A percentile compares a stretch with the other conserved stretches of the same genome.
Evolutionary conservation across 1,284 basidiomycete genomes (phyloP).

Genomic region (Salmacisia buchloeana): DNA sequence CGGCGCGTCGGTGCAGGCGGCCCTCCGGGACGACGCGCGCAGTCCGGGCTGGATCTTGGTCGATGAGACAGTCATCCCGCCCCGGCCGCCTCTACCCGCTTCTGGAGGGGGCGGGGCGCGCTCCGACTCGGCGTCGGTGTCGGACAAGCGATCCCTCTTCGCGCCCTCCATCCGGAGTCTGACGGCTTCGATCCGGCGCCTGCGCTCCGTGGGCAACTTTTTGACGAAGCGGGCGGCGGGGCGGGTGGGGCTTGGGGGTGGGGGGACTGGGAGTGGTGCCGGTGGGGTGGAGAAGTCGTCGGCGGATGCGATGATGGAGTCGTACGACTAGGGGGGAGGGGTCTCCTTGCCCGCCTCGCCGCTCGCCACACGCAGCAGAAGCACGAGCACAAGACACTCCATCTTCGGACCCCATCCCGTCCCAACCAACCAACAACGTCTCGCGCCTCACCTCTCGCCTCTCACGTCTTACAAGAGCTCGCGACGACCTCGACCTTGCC

Average conservation of each 20-base stretch:
- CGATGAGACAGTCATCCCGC: slow-evolving; percentile 22
- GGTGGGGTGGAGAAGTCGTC: slow-evolving; percentile 2
- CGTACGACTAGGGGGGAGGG: background rate
- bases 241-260: too few species aligned
- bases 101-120: background rate
- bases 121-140: slow-evolving; percentile 4
- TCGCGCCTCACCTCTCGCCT: too few species aligned
- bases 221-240: background rate
- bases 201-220: slow-evolving; percentile 17
- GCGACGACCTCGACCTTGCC: too few species aligned
- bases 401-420: too few species aligned
- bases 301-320: background rate
- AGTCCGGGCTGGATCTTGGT: slow-evolving; percentile 19
- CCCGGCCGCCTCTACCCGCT: slow-evolving; percentile 21
- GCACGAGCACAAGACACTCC: too few species aligned
- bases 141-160: slow-evolving; percentile 20
- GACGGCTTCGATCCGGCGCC: slow-evolving; percentile 14
- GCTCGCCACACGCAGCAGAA: too few species aligned
- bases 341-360: too few species aligned
- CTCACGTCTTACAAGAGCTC: too few species aligned
- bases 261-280: too few species aligned
- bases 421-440: too few species aligned
- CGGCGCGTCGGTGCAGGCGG: background rate
- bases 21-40: background rate
- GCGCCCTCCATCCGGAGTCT: slow-evolving; percentile 25